Evolutionary conservation across 208 protist genomes (phyloP).

Genomic region (Phytomonas serpens): DNA sequence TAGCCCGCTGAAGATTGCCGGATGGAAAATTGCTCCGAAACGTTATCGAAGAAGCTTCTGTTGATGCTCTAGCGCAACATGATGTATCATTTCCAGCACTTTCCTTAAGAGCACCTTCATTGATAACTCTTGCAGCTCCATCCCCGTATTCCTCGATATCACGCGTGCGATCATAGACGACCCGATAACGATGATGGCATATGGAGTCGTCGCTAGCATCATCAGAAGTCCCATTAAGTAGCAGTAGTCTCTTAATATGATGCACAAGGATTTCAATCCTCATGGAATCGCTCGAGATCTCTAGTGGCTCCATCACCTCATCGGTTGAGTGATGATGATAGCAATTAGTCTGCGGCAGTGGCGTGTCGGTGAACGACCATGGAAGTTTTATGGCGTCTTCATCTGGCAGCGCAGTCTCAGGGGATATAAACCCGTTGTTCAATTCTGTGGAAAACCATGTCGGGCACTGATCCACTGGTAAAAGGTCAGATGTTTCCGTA

Average conservation of each 20-base stretch:
- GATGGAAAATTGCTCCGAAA: slow-evolving; percentile 6
- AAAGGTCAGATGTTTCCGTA: slow-evolving; percentile 8
- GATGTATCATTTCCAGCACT: background rate
- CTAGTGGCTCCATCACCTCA: slow-evolving; percentile 21
- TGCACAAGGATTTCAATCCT: slow-evolving; percentile 39
- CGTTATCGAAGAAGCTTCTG: background rate
- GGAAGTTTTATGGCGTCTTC: slow-evolving; percentile 23
- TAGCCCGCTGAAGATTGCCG: slow-evolving; percentile 91
- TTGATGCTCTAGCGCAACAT: background rate
- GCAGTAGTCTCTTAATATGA: slow-evolving; percentile 45
- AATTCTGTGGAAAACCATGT: slow-evolving; percentile 67
- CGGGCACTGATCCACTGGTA: slow-evolving; percentile 41
- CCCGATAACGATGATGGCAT: slow-evolving; percentile 13
- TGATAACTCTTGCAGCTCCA: background rate
- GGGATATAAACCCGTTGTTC: slow-evolving; percentile 8
- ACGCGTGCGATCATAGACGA: slow-evolving; percentile 22
- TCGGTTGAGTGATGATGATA: slow-evolving; percentile 13
- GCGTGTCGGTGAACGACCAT: slow-evolving; percentile 35
- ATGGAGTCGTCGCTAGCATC: slow-evolving; percentile 23
- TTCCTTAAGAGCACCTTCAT: background rate
- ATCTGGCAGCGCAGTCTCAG: slow-evolving; percentile 11
- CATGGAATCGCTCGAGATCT: slow-evolving; percentile 23
- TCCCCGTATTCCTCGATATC: background rate
- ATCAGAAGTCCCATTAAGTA: slow-evolving; percentile 21
- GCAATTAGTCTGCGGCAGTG: slow-evolving; percentile 18